Base-by-base conservation (phyloP, 1,284 basidiomycete species). In the Earliella scabrosa region DNA sequence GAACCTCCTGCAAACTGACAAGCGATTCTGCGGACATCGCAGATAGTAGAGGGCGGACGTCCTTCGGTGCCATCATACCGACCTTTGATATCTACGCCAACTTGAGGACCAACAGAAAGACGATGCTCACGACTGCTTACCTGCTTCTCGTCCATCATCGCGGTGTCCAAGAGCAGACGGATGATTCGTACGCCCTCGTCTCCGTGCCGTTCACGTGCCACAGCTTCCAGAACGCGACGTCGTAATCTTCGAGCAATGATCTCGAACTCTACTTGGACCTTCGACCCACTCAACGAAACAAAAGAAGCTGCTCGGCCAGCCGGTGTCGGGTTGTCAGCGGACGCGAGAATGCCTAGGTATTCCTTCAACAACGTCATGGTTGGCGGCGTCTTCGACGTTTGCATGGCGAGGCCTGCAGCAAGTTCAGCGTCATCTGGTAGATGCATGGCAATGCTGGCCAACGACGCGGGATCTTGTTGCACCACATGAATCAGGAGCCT, bases 121-220 rank as follows among this genome's bases (percentile, higher is more conserved):
- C 4, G 21, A 4, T 27, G 14, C 39, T 41, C 34, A 18, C 38
- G 41, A 24, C 5, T 4, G 75, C 82, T 56, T 56, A 93, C 93
- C 77, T 95, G 93, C 70, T 97, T 96, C 73, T 98, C 97, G 60
- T 96, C 93, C 77, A 97, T 88, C 74, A 97, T 97, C n/a, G 93
- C 94, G n/a, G 88, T 88, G 52, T 90, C 86, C 47, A 93, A 73
- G 27, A 99, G 74, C 20, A 98, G 79, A 48, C 90, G 82, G 59
- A 98, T 76, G 50, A 98, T 88, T 34, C 96, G 82, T 2, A 95
- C 88, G 13, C 92, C 95, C 40, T 88, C 86, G 16, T 87, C 80
- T n/a, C 95, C 95, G 68, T 95, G 88, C 63, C 89, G 85, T 64
- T 96, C 92, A 63, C 88, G 79, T 34, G 96, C 85, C 24, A 95